Percentiles rank a stretch among this genome's conserved stretches.
phyloP scores from a whole-genome alignment of 768 basidiomycete genomes.

The Tylopilus balloui region DNA sequence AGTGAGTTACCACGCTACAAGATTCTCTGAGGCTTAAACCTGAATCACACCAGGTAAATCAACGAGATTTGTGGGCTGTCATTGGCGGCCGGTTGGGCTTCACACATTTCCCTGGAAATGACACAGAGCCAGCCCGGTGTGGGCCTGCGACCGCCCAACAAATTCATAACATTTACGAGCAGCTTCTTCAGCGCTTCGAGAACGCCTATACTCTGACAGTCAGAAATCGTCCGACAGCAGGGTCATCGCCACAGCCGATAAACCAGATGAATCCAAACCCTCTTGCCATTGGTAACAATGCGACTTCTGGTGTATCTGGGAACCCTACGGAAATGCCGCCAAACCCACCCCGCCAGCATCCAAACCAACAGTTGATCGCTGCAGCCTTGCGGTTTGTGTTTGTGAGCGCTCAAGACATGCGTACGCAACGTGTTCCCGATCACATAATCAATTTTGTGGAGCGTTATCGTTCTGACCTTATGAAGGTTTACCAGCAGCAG shows the following conservation, averaged over 20 bases:
- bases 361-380: conserved; percentile 37
- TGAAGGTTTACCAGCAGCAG: conserved; percentile 28
- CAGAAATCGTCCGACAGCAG: conserved; percentile 14
- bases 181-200: conserved; percentile 56
- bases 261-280: conserved; percentile 15
- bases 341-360: conserved; percentile 6
- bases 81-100: conserved; percentile 67
- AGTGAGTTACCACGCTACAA: conserved; percentile 33
- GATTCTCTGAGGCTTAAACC: conserved; percentile 6
- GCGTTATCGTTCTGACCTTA: conserved; percentile 37
- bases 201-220: conserved; percentile 45
- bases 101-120: conserved; percentile 58
- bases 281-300: conserved; percentile 8
- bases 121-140: conserved; percentile 54
- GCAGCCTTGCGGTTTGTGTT: conserved; percentile 47
- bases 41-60: conserved; percentile 41
- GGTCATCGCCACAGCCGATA: conserved; percentile 11
- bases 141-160: conserved; percentile 60
- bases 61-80: conserved; percentile 57
- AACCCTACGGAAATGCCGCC: conserved; percentile 20
- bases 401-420: conserved; percentile 47
- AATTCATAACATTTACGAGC: conserved; percentile 56
- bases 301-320: conserved; percentile 8
- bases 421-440: conserved; percentile 45
- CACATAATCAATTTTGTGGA: conserved; percentile 56